Conservation (phyloP, 495 filamentous ascomycete genomes). For the Hapsidospora chrysogenum region DNA sequence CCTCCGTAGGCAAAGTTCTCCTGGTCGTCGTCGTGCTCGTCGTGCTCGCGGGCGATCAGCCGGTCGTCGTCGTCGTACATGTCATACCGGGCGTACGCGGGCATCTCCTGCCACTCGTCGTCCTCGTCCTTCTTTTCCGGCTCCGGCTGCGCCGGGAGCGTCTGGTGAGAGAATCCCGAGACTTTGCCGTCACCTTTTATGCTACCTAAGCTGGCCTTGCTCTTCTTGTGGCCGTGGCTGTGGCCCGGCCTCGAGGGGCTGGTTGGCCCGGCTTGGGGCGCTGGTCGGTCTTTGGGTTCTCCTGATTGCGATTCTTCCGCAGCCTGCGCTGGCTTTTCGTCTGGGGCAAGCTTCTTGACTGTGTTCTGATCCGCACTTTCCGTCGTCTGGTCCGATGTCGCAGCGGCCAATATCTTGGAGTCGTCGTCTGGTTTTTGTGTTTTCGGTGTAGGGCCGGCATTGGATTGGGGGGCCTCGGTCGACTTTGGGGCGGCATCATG, state of each 20-base stretch:
- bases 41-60: conserved; percentile 62
- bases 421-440: too few species aligned
- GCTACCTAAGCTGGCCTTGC: conserved; percentile 1
- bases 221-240: conserved; percentile 6
- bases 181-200: conserved; percentile 15
- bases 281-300: conserved; percentile 4
- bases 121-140: conserved; percentile 27
- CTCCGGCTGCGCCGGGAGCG: conserved; percentile 38
- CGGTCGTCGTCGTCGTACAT: conserved; percentile 89
- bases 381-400: too few species aligned
- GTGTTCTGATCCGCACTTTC: too few species aligned
- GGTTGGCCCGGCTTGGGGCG: conserved; percentile 9
- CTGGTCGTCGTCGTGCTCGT: conserved; percentile 52
- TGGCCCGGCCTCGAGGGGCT: too few species aligned
- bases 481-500: too few species aligned
- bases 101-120: conserved; percentile 81
- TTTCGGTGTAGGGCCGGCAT: too few species aligned
- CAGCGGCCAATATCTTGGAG: too few species aligned
- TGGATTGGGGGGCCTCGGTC: too few species aligned
- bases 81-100: conserved; percentile 77
- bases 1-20: conserved; percentile 55
- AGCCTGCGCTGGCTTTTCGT: conserved; percentile 4
- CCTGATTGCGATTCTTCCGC: conserved; percentile 3
- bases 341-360: neutral
- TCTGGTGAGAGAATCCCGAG: conserved; percentile 90